Evolutionary conservation across 805 yeast species (phyloP).

Genomic region (Priceomyces haplophilus): DNA sequence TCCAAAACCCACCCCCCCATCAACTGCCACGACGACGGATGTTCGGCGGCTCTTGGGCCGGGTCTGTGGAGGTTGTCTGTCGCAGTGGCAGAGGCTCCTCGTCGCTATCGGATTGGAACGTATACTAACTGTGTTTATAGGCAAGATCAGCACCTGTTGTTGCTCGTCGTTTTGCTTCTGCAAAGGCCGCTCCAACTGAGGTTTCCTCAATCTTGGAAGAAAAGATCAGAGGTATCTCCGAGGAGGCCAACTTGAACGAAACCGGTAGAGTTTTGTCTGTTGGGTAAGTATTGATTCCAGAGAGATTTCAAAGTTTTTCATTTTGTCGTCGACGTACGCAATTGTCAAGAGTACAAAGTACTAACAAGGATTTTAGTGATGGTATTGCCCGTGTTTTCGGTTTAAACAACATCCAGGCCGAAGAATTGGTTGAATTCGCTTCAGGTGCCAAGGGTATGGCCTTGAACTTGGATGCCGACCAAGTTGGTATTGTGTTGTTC

Average conservation of each 20-base stretch:
- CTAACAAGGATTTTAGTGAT: conserved; percentile 64
- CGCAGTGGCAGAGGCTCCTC: no score
- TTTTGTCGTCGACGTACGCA: no score
- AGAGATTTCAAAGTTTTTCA: no score
- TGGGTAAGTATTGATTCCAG: conserved; percentile 65
- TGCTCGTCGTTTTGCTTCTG: conserved; percentile 84
- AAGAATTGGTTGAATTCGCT: conserved; percentile 98
- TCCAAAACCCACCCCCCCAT: no score
- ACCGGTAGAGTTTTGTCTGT: conserved; percentile 99
- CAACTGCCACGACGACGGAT: no score
- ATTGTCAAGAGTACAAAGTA: conserved; percentile 16
- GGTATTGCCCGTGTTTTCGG: conserved; percentile 99
- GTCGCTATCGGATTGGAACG: not conserved
- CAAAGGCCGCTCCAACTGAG: conserved; percentile 99
- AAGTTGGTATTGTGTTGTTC: conserved; percentile 99
- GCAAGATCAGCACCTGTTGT: conserved; percentile 68
- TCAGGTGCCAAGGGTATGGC: conserved; percentile 99
- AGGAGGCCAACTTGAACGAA: conserved; percentile 96
- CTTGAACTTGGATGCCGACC: conserved; percentile 99
- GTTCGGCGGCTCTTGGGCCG: no score
- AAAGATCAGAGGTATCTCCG: conserved; percentile 98
- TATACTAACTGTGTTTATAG: conserved; percentile 41
- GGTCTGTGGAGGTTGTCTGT: no score
- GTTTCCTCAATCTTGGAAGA: conserved; percentile 98
- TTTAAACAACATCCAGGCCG: conserved; percentile 99